Evolutionary conservation across 441 rosid genomes (phyloP), one percentile per base, ranked within the genome.

Genomic region (Aleurites moluccanus): DNA sequence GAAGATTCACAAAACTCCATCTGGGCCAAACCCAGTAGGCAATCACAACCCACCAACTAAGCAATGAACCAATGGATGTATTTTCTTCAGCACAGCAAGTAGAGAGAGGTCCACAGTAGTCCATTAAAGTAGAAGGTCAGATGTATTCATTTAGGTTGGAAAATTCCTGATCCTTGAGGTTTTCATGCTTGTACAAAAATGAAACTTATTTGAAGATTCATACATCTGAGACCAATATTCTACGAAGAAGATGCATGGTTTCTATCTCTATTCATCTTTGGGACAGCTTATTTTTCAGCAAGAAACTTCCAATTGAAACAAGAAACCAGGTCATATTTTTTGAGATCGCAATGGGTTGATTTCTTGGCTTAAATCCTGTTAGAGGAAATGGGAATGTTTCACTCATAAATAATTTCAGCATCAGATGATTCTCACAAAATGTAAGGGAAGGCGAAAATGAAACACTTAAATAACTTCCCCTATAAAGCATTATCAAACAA

Each of bases 21-120:
- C 97, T 0, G 92, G 91, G 56, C 93, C 95, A 50, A 90, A 90
- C 68, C 92, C 93, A 68, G 78, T 73, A 10, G 86, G 93, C 33
- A 89, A 92, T 73, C 90, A 76, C 63, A 80, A 66, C 74, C 88
- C 92, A 55, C 89, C 87, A 61, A 70, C 81, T 9, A 89, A 75
- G 80, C 87, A 83, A 21, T 90, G 84, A 89, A 69, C n/a, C 72
- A 33, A 65, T 40, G 75, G 64, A 70, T 67, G 82, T 59, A 77
- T 73, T 38, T n/a, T 71, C 28, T 80, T 73, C 66, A 67, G 73
- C 72, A 57, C 50, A 73, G 72, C 25, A 11, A 27, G 44, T 16
- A 50, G 80, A 77, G 30, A 30, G 23, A 55, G 68, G 64, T 27
- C 57, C 38, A 69, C 25, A 67, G 21, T 47, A 60, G 10, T 28